These are phyloP conservation scores for Dothistroma pini DNA, from an alignment of 2,329 filamentous ascomycete genomes.

Conservation along the genomic window DNA sequence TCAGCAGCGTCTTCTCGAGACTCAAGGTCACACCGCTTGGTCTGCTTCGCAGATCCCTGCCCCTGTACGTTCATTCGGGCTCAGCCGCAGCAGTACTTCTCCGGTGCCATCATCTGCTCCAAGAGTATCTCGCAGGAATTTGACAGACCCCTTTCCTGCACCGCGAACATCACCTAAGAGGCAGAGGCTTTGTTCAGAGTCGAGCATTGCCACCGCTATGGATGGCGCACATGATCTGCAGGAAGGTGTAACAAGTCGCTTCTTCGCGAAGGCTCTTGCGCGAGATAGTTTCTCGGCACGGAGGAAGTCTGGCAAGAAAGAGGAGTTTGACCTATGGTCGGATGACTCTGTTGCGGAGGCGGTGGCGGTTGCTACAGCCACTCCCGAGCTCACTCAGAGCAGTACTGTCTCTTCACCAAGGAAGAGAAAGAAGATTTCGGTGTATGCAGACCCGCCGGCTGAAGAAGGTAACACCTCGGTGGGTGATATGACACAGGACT, in stretches of 20 bases:
- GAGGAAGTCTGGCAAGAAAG: conserved; percentile 33
- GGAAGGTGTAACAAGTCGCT: conserved; percentile 42
- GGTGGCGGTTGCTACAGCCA: conserved; percentile 34
- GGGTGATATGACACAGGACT: conserved; percentile 12
- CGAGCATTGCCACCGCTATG: conserved; percentile 30
- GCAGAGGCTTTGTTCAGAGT: conserved; percentile 42
- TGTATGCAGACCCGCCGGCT: conserved; percentile 24
- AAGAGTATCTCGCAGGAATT: conserved; percentile 40
- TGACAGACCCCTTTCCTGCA: conserved; percentile 33
- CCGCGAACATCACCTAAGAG: conserved; percentile 21
- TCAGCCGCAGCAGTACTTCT: conserved; percentile 21
- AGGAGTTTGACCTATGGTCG: conserved; percentile 46
- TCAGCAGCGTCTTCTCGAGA: conserved; percentile 57
- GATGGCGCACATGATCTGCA: conserved; percentile 18
- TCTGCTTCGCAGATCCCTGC: conserved; percentile 47
- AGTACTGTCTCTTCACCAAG: conserved; percentile 21
- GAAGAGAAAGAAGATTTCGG: conserved; percentile 31
- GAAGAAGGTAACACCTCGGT: conserved; percentile 6
- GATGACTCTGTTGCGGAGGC: conserved; percentile 48
- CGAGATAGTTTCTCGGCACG: conserved; percentile 43
- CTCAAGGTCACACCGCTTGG: conserved; percentile 55
- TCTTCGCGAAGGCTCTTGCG: conserved; percentile 38
- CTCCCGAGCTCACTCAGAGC: conserved; percentile 16
- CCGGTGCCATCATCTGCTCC: conserved; percentile 40
- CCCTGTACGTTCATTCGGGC: conserved; percentile 21